Evolutionary conservation across 108 stramenopile genomes (phyloP).

Genomic region (Nannochloropsis gaditana): DNA sequence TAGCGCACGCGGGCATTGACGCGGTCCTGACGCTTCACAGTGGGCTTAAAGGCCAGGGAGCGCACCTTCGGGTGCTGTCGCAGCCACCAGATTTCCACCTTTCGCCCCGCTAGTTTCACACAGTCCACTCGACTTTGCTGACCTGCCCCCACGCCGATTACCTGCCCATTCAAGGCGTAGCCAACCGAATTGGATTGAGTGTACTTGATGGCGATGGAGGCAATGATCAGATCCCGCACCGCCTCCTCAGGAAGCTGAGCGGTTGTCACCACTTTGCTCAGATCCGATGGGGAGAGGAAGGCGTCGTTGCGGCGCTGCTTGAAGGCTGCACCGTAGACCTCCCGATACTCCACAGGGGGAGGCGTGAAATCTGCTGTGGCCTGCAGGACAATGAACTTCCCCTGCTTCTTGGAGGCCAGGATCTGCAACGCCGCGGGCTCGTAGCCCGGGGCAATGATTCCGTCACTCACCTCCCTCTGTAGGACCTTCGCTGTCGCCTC

Average conservation of each 20-base stretch:
- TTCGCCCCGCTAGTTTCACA: constrained; percentile 95
- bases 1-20: constrained; percentile 97
- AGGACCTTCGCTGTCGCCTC: constrained; percentile 86
- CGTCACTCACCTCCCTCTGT: constrained; percentile 93
- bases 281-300: constrained; percentile 55
- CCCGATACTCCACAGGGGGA: constrained; percentile 86
- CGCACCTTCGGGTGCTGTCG: constrained; percentile 96
- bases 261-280: constrained; percentile 43
- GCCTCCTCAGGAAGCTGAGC: constrained; percentile 65
- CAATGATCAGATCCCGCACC: constrained; percentile 91
- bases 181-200: constrained; percentile 95
- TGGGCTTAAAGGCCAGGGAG: constrained; percentile 80
- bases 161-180: constrained; percentile 92
- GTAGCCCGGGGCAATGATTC: constrained; percentile 98
- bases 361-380: constrained; percentile 73
- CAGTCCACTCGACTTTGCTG: constrained; percentile 99
- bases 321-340: constrained; percentile 95
- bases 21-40: constrained; percentile 90
- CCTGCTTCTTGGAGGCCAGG: constrained; percentile 90
- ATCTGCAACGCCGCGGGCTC: constrained; percentile 88
- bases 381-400: constrained; percentile 91
- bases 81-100: constrained; percentile 90
- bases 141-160: constrained; percentile 99
- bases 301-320: constrained; percentile 88
- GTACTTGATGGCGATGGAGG: constrained; percentile 95